These are phyloP conservation scores for Picochlorum sp. DNA, from an alignment of 139 green algal genomes.

Conservation along the genomic window DNA sequence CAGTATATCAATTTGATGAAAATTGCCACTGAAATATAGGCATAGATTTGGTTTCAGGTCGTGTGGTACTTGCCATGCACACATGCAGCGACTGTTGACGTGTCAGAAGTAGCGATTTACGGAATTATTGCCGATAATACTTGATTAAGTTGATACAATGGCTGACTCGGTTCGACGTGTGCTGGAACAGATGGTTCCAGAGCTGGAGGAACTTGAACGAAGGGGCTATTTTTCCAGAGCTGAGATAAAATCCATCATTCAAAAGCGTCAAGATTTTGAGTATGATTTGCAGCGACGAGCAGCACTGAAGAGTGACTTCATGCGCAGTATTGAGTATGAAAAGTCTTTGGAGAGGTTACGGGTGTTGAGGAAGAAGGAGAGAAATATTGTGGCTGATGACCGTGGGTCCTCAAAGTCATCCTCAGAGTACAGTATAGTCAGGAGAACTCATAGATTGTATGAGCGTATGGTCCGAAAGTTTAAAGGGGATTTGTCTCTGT, in stretches of 20 bases:
- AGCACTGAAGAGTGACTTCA: slow-evolving; percentile 66
- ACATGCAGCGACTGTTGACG: too few relatives aligned
- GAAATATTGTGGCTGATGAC: slow-evolving; percentile 16
- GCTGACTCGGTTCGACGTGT: slow-evolving; percentile 20
- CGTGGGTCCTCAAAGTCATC: slow-evolving; percentile 41
- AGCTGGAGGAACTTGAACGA: slow-evolving; percentile 84
- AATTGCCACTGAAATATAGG: too few relatives aligned
- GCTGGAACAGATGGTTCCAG: slow-evolving; percentile 91
- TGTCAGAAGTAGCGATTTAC: too few relatives aligned
- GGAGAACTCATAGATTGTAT: slow-evolving; percentile 84
- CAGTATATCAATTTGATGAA: too few relatives aligned
- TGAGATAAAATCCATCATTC: slow-evolving; percentile 74
- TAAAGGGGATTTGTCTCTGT: slow-evolving; percentile 73
- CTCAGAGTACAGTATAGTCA: slow-evolving; percentile 56
- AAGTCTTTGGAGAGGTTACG: slow-evolving; percentile 68
- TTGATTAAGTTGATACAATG: not conserved
- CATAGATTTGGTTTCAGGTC: too few relatives aligned
- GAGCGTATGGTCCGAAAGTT: slow-evolving; percentile 81
- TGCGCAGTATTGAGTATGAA: slow-evolving; percentile 76
- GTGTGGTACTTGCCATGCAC: too few relatives aligned
- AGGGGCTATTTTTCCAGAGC: slow-evolving; percentile 73
- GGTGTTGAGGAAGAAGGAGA: slow-evolving; percentile 28
- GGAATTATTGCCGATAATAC: too few relatives aligned
- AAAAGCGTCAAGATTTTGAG: slow-evolving; percentile 74
- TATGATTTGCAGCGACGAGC: slow-evolving; percentile 75